Evolutionary conservation across 768 basidiomycete species (phyloP).

Genomic region (Trametes elegans): DNA sequence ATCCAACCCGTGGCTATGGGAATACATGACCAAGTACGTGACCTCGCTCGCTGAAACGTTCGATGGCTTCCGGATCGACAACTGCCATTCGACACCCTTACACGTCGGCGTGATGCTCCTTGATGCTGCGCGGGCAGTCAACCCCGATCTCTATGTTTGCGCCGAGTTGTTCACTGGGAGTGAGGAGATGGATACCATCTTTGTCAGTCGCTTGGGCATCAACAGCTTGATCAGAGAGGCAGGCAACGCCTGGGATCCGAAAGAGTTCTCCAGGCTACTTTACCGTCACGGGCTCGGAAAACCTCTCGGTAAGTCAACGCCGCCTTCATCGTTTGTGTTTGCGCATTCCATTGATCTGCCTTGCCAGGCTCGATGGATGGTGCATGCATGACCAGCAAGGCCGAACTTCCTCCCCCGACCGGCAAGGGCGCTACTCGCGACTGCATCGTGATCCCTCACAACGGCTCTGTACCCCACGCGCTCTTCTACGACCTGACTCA

Average conservation of each 20-base stretch:
- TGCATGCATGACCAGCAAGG: constrained; percentile 74
- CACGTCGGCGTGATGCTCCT: constrained; percentile 95
- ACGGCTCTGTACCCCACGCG: constrained; percentile 89
- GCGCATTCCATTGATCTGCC: not conserved
- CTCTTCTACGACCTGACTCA: constrained; percentile 95
- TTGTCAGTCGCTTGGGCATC: constrained; percentile 89
- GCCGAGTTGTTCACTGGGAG: constrained; percentile 97
- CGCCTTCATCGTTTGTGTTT: not conserved
- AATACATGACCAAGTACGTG: constrained; percentile 85
- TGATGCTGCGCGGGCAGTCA: constrained; percentile 83
- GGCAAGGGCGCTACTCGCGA: constrained; percentile 76
- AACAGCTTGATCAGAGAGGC: constrained; percentile 94
- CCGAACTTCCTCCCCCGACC: constrained; percentile 78
- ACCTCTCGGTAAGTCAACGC: constrained; percentile 66
- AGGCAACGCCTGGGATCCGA: constrained; percentile 87
- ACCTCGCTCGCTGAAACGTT: constrained; percentile 76
- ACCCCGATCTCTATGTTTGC: constrained; percentile 93
- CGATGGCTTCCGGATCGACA: constrained; percentile 97
- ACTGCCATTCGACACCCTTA: constrained; percentile 96
- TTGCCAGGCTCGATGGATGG: constrained; percentile 85
- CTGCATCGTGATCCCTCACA: constrained; percentile 73
- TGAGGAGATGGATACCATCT: constrained; percentile 89
- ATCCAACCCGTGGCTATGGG: constrained; percentile 94
- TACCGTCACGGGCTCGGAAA: constrained; percentile 92
- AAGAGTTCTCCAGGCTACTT: constrained; percentile 85